Base-by-base conservation (phyloP, 805 yeast genomes). In the Starmerella bombi region DNA sequence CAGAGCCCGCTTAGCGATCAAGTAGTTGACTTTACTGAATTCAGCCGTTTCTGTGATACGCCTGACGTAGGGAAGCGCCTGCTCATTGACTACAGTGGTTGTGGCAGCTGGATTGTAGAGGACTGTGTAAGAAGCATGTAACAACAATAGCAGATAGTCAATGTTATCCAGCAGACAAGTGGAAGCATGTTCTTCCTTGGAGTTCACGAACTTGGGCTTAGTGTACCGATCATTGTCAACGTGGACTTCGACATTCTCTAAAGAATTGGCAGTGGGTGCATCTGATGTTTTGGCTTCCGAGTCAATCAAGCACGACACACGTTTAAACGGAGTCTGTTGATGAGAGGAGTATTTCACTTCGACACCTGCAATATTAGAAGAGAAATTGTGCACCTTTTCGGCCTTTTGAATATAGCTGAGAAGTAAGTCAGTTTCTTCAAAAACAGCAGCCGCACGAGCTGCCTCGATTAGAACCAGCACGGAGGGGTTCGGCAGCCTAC, bases 41-140 rank as follows among this genome's bases (percentile, higher is more conserved):
- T 56, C 53, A 9, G 69, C 67, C 48, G 50, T 57, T 65, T 58
- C 71, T 71, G 88, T 62, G 9, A 88, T 69, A 50, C 98, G 71
- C 34, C 72, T 70, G 2, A 81, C 77, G 31, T 83, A 60, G 0
- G 96, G 88, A 48, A 71, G 58, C n/a, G 85, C 61, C 55, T 86
- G 94, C 60, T 85, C 94, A 46, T 79, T 82, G 0, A 79, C 79
- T 37, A 91, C 62, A 0, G 75, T 66, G 54, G 78, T 74, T 2
- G 28, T 27, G 17, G 74, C 74, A 0, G 76, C 64, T 1, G 95
- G 95, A 4, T 88, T 70, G 1, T 80, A 74, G 40, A 75, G 79
- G 41, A 71, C 69, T 25, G 81, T 61, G 2, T 77, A 68, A 37
- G 75, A 71, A 36, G 78, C 63, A 48, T 86, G 70, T 42, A 86